These are phyloP conservation scores for Saccharomycopsis synnaedendra DNA, from an alignment of 805 yeast genomes.

Conservation along the genomic window DNA sequence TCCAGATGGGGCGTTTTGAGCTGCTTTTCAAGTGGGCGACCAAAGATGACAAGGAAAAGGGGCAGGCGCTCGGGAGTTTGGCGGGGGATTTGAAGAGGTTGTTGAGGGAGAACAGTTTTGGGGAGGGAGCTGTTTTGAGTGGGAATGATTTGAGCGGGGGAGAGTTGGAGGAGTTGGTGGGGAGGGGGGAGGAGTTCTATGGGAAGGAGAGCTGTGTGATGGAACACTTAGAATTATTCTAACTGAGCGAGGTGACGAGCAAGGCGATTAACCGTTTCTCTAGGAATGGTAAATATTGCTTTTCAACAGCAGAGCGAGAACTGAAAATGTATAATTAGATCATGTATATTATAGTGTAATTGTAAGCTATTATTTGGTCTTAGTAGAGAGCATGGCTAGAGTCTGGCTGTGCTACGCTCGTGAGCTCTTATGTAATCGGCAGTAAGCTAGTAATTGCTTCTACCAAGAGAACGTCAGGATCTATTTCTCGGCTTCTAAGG, in stretches of 20 bases:
- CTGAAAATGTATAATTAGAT: not conserved
- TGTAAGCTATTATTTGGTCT: too few relatives aligned
- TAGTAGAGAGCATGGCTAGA: too few relatives aligned
- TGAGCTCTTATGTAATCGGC: too few relatives aligned
- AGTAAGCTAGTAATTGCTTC: too few relatives aligned
- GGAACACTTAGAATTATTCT: conserved; percentile 29
- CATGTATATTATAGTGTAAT: not conserved
- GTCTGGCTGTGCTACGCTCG: too few relatives aligned
- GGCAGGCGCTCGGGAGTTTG: conserved; percentile 21
- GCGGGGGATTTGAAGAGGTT: conserved; percentile 30
- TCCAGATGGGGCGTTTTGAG: conserved; percentile 51
- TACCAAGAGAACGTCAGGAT: too few relatives aligned
- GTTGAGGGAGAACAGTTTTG: conserved; percentile 29
- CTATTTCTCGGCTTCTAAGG: too few relatives aligned
- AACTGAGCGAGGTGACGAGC: conserved; percentile 8
- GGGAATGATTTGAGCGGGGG: conserved; percentile 23
- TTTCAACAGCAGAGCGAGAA: not conserved
- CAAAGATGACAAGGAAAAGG: conserved; percentile 17
- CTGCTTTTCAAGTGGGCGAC: conserved; percentile 28
- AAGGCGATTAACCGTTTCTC: not conserved
- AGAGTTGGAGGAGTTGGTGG: conserved; percentile 40
- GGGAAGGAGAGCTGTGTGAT: conserved; percentile 19
- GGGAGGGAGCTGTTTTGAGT: conserved; percentile 20
- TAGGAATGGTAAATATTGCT: not conserved
- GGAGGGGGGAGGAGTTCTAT: conserved; percentile 36